Evolutionary conservation across 2,329 filamentous ascomycete species (phyloP).

Genomic region (Chalaropsis ovoidea): DNA sequence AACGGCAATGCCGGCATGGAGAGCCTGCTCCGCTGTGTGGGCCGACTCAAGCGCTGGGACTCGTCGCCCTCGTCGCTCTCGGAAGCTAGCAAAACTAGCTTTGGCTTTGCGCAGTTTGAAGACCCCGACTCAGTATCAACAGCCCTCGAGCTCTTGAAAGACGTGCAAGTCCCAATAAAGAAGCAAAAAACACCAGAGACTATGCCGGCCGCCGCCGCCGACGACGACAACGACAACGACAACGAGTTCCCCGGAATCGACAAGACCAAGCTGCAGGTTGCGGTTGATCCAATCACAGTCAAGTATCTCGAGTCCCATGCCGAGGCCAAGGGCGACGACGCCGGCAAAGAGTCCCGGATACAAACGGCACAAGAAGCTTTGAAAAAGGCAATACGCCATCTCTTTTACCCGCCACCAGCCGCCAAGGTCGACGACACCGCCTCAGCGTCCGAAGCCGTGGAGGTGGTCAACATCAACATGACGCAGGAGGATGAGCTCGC

Average conservation of each 20-base stretch:
- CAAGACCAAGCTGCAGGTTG: slow-evolving; percentile 59
- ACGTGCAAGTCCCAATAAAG: slow-evolving; percentile 71
- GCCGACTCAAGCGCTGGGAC: slow-evolving; percentile 76
- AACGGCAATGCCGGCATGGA: slow-evolving; percentile 68
- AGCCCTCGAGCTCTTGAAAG: slow-evolving; percentile 73
- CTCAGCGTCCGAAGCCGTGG: slow-evolving; percentile 50
- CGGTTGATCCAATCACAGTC: slow-evolving; percentile 70
- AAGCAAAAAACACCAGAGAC: slow-evolving; percentile 51
- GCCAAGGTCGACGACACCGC: slow-evolving; percentile 55
- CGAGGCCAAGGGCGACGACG: slow-evolving; percentile 3
- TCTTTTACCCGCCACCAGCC: slow-evolving; percentile 55
- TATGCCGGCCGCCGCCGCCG: slow-evolving; percentile 30
- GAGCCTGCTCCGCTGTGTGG: slow-evolving; percentile 64
- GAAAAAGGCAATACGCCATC: slow-evolving; percentile 54
- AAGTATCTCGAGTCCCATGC: slow-evolving; percentile 74
- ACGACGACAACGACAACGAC: slow-evolving; percentile 33
- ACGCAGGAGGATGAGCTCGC: slow-evolving; percentile 84
- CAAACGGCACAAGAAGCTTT: slow-evolving; percentile 60
- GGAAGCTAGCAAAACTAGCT: slow-evolving; percentile 72
- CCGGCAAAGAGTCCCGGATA: slow-evolving; percentile 48
- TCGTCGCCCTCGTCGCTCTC: slow-evolving; percentile 49
- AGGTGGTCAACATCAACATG: slow-evolving; percentile 82
- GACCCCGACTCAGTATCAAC: slow-evolving; percentile 78
- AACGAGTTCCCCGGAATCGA: slow-evolving; percentile 46
- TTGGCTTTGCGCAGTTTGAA: slow-evolving; percentile 93